phyloP scores from a whole-genome alignment of 2,329 filamentous ascomycete species.

The Aspergillus sergii region DNA sequence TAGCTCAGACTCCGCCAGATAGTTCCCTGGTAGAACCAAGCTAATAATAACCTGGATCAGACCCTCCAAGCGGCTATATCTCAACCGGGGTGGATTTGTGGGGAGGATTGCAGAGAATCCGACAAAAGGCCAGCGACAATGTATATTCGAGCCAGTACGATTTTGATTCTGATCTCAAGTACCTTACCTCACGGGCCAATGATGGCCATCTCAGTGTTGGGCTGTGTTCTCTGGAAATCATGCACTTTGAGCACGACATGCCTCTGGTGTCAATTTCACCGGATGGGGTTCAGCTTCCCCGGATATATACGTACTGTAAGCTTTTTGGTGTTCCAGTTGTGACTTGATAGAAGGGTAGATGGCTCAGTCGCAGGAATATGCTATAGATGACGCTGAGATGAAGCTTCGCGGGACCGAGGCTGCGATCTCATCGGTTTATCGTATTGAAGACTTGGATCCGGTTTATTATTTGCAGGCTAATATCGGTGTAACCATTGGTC shows the following conservation, averaged over 20 bases:
- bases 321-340: conserved; percentile 35
- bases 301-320: conserved; percentile 50
- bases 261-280: conserved; percentile 63
- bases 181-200: conserved; percentile 58
- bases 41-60: conserved; percentile 12
- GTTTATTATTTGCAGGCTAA: background rate
- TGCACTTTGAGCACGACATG: conserved; percentile 45
- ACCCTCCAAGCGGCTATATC: conserved; percentile 56
- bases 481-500: background rate
- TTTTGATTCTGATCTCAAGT: conserved; percentile 58
- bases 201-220: conserved; percentile 59
- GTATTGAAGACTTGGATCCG: background rate
- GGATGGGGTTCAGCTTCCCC: conserved; percentile 61
- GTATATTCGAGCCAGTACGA: conserved; percentile 57
- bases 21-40: background rate
- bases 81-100: conserved; percentile 54
- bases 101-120: conserved; percentile 50
- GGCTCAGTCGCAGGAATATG: too few relatives aligned
- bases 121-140: conserved; percentile 43
- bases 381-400: conserved; percentile 46
- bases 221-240: conserved; percentile 39
- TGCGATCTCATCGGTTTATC: background rate
- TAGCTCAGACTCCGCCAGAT: background rate
- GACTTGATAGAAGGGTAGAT: too few relatives aligned
- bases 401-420: conserved; percentile 22